Conservation (phyloP, 2,329 filamentous ascomycete genomes). For the Penicillium griseofulvum region DNA sequence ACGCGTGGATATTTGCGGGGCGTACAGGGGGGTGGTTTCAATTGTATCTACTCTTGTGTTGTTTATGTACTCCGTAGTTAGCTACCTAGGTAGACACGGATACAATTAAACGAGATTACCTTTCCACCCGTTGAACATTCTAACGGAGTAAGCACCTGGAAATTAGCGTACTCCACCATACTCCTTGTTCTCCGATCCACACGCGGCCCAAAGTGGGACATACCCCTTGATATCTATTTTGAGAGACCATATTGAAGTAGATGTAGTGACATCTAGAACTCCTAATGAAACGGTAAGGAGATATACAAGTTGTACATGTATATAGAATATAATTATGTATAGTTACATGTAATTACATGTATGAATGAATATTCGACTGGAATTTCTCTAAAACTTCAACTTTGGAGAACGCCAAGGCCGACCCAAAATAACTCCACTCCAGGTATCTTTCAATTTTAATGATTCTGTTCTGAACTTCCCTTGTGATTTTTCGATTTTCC, state of each 20-base stretch:
- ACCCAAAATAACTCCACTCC: slow-evolving; percentile 19
- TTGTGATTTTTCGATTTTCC: background rate
- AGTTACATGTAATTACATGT: background rate
- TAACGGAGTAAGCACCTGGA: slow-evolving; percentile 17
- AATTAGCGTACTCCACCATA: slow-evolving; percentile 22
- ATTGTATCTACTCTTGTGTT: background rate
- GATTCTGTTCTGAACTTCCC: background rate
- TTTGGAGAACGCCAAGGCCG: slow-evolving; percentile 15
- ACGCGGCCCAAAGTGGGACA: slow-evolving; percentile 25
- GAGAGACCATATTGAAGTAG: background rate
- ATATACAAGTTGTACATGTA: background rate
- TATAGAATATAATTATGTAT: background rate
- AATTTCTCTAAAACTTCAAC: background rate
- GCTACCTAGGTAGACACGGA: background rate
- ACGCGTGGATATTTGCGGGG: slow-evolving; percentile 9
- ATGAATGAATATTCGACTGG: background rate
- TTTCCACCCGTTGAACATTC: slow-evolving; percentile 9
- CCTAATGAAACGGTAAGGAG: background rate
- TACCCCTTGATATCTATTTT: slow-evolving; percentile 11
- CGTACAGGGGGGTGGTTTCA: slow-evolving; percentile 5
- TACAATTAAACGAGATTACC: background rate
- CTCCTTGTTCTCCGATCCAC: slow-evolving; percentile 24
- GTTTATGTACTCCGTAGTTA: background rate
- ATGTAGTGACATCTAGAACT: too few relatives aligned
- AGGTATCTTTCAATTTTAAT: slow-evolving; percentile 20